Evolutionary conservation across 305 asterid species (phyloP).

Genomic region (Petunia hybrid): DNA sequence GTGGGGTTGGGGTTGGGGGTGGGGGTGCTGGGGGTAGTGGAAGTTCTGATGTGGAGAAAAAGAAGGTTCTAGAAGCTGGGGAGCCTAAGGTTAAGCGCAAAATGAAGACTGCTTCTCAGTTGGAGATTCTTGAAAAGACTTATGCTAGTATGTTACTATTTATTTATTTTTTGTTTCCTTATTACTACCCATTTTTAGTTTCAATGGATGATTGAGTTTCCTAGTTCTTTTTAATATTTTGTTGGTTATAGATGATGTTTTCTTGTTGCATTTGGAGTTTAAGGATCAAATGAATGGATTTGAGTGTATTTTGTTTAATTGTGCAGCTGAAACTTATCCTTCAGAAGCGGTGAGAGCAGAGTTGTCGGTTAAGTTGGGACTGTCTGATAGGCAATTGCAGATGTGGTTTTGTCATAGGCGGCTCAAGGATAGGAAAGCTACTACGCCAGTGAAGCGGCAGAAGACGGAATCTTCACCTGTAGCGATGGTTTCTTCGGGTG

Average conservation of each 20-base stretch:
- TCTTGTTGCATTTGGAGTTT: slow-evolving; percentile 5
- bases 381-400: slow-evolving; percentile 88
- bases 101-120: slow-evolving; percentile 90
- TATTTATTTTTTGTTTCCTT: neutral
- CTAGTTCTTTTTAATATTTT: no score
- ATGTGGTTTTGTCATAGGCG: slow-evolving; percentile 99
- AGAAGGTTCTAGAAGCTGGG: slow-evolving; percentile 49
- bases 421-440: slow-evolving; percentile 81
- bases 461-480: slow-evolving; percentile 56
- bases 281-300: slow-evolving; percentile 25
- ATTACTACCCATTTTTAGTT: no score
- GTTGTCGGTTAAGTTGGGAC: slow-evolving; percentile 77
- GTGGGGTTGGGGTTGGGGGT: slow-evolving; percentile 38
- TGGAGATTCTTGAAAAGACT: slow-evolving; percentile 82
- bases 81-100: slow-evolving; percentile 75
- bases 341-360: slow-evolving; percentile 82
- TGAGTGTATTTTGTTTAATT: slow-evolving; percentile 32
- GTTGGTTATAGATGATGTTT: neutral
- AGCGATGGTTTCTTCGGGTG: slow-evolving; percentile 48
- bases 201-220: no score
- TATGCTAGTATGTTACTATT: slow-evolving; percentile 67
- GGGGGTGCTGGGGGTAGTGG: slow-evolving; percentile 44
- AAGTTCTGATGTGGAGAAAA: slow-evolving; percentile 57
- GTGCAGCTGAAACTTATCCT: slow-evolving; percentile 79
- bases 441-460: slow-evolving; percentile 55